Conservation (phyloP, 2,329 filamentous ascomycete genomes). For the Pyricularia sp. region DNA sequence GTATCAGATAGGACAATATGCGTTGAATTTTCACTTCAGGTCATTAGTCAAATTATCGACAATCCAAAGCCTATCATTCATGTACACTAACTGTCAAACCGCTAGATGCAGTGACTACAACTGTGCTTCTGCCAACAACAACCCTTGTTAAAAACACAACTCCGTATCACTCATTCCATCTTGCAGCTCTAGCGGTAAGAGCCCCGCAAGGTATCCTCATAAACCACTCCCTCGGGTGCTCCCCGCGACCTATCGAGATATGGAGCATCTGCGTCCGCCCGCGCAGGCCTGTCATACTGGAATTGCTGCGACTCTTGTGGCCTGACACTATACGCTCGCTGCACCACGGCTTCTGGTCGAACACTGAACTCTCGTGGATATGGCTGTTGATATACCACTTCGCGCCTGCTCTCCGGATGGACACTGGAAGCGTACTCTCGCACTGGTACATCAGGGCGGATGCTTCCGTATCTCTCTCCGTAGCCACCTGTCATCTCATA, state of each 20-base stretch:
- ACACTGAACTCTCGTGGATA: constrained; percentile 16
- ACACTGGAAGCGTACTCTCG: constrained; percentile 34
- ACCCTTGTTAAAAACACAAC: background rate
- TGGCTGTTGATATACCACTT: constrained; percentile 15
- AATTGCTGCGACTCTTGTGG: constrained; percentile 23
- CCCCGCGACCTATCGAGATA: constrained; percentile 31
- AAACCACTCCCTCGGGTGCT: constrained; percentile 29
- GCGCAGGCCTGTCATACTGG: constrained; percentile 26
- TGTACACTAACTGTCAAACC: background rate
- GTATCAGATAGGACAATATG: background rate
- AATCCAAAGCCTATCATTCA: background rate
- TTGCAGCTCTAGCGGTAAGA: constrained; percentile 6
- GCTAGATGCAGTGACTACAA: background rate
- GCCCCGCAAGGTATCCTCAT: constrained; percentile 21
- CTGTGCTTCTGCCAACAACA: background rate
- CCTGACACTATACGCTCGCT: constrained; percentile 27
- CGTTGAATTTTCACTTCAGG: background rate
- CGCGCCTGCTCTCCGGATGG: constrained; percentile 25
- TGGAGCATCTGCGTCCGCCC: constrained; percentile 24
- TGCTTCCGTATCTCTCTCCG: constrained; percentile 32
- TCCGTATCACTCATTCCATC: background rate
- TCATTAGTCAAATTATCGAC: background rate
- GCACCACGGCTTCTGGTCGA: constrained; percentile 21
- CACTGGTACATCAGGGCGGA: constrained; percentile 36
- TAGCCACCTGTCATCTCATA: constrained; percentile 15